Percentiles rank a stretch among this genome's conserved stretches.
phyloP scores from a whole-genome alignment of 371 early-diverging fungal genomes.

The Saksenaea vasiformis region DNA sequence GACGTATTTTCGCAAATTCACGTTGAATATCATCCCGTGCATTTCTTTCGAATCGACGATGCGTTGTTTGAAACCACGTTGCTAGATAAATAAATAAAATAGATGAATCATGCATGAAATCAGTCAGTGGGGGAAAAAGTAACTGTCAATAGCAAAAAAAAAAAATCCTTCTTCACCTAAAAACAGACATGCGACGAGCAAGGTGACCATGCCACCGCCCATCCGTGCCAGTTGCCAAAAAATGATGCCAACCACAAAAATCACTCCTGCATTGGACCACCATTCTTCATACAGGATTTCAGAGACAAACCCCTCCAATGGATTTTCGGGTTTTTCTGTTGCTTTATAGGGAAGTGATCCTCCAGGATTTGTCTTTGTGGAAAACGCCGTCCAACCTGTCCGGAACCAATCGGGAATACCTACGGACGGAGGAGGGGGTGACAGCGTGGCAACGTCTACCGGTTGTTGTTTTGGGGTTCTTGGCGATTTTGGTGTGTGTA shows the following conservation, averaged over 20 bases:
- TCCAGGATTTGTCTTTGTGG: conserved; percentile 30
- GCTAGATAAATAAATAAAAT: conserved; percentile 34
- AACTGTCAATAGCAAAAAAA: conserved; percentile 4
- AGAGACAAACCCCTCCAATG: conserved; percentile 16
- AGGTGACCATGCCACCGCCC: conserved; percentile 55
- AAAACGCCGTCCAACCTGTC: conserved; percentile 43
- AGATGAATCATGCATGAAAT: no score
- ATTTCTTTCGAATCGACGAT: conserved; percentile 63
- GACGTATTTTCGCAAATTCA: conserved; percentile 50
- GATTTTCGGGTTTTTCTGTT: conserved; percentile 24
- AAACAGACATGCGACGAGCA: conserved; percentile 49
- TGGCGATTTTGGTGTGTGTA: conserved; percentile 8
- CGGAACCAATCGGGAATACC: conserved; percentile 45
- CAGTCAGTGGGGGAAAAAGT: no score
- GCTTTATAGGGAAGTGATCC: conserved; percentile 29
- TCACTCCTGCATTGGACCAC: conserved; percentile 35
- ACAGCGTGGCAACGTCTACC: neutral
- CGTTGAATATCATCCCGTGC: conserved; percentile 75
- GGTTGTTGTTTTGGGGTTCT: conserved; percentile 25
- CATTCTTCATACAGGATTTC: conserved; percentile 27
- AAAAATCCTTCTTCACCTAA: conserved; percentile 36
- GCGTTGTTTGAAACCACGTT: conserved; percentile 71
- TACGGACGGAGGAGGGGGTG: neutral
- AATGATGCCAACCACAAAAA: conserved; percentile 36
- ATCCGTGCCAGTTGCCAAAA: conserved; percentile 45